Percentiles rank a stretch among this genome's conserved stretches.
phyloP scores from a whole-genome alignment of 2,329 filamentous ascomycete genomes.

The Karstenula rhodostoma region DNA sequence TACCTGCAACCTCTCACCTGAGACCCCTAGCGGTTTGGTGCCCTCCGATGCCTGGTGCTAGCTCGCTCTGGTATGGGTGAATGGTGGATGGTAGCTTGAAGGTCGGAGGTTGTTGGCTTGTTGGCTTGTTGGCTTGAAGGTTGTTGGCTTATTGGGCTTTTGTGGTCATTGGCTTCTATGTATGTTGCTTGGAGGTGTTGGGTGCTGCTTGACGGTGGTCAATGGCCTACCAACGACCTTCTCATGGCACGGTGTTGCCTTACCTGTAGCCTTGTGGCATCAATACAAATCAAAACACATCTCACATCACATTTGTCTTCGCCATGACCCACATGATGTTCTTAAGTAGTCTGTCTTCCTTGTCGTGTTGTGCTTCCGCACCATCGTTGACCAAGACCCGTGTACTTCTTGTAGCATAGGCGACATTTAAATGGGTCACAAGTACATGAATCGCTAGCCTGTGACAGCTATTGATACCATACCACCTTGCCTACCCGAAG shows the following conservation, averaged over 20 bases:
- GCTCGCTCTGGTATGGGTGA: conserved; percentile 1
- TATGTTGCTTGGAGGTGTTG: background rate
- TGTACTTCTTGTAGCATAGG: background rate
- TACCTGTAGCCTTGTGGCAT: background rate
- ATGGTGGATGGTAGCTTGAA: background rate
- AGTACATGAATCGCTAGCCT: too few species aligned
- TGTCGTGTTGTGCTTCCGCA: background rate
- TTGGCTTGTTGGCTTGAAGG: background rate
- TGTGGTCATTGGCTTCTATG: background rate
- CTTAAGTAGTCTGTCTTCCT: too few species aligned
- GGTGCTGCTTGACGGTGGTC: background rate
- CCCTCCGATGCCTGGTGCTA: conserved; percentile 4
- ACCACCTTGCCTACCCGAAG: too few species aligned
- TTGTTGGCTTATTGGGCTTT: background rate
- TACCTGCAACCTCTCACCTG: conserved; percentile 10
- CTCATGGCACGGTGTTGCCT: background rate
- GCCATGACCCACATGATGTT: background rate
- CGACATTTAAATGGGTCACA: too few species aligned
- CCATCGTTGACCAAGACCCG: background rate
- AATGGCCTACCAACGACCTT: background rate
- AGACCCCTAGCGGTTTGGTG: background rate
- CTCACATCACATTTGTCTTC: background rate
- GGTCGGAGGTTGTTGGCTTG: background rate
- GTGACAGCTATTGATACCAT: too few species aligned
- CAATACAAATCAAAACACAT: background rate